Evolutionary conservation across 305 asterid genomes (phyloP).

Genomic region (Solanum hybrid): DNA sequence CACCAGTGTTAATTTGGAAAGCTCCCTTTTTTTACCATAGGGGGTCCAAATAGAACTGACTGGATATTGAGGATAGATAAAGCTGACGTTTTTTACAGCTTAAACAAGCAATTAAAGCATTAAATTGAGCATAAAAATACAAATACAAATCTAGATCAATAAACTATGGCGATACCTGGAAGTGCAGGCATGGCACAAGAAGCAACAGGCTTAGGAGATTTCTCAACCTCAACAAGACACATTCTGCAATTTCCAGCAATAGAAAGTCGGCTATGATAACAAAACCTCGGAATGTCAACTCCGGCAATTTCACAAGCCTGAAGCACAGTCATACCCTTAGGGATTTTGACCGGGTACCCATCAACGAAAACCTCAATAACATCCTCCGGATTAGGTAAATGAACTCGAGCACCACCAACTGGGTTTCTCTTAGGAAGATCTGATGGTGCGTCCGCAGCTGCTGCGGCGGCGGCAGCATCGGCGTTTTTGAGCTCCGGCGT

Average conservation of each 20-base stretch:
- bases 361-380: conserved; percentile 87
- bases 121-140: not conserved
- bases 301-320: conserved; percentile 95
- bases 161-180: conserved; percentile 35
- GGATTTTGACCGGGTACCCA: conserved; percentile 80
- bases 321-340: conserved; percentile 89
- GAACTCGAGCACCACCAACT: conserved; percentile 68
- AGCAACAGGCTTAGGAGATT: conserved; percentile 97
- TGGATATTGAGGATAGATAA: not conserved
- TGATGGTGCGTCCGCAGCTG: not conserved
- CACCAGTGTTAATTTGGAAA: not conserved
- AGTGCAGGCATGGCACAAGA: conserved; percentile 99
- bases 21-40: no score
- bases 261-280: conserved; percentile 76
- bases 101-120: not conserved
- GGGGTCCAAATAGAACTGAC: not conserved
- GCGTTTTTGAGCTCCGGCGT: conserved; percentile 73
- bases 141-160: not conserved
- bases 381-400: conserved; percentile 75
- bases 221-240: conserved; percentile 96
- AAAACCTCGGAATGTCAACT: conserved; percentile 82
- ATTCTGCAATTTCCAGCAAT: conserved; percentile 96
- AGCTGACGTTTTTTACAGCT: not conserved
- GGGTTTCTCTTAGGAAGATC: conserved; percentile 67
- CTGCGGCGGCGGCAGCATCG: conserved; percentile 42